Evolutionary conservation across 495 filamentous ascomycete genomes (phyloP).

Genomic region (Xylaria palmicola): DNA sequence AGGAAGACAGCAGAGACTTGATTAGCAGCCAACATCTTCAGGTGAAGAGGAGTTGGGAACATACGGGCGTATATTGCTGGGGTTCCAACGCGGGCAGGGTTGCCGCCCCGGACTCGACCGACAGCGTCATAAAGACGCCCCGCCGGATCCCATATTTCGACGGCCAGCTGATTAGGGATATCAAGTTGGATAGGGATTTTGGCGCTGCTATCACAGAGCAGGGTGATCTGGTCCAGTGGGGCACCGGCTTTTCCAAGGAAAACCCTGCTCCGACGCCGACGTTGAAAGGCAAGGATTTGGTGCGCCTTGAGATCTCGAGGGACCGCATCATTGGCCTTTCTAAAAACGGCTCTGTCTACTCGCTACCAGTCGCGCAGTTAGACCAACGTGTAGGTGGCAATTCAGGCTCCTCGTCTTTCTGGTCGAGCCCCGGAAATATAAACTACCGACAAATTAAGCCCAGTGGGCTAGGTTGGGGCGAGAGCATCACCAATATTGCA

Average conservation of each 20-base stretch:
- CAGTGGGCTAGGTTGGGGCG: slow-evolving; percentile 62
- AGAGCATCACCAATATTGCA: slow-evolving; percentile 70
- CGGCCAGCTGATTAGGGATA: slow-evolving; percentile 76
- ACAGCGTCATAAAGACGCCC: slow-evolving; percentile 73
- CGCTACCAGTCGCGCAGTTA: slow-evolving; percentile 69
- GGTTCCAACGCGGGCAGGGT: slow-evolving; percentile 85
- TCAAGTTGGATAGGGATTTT: slow-evolving; percentile 80
- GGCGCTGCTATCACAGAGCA: slow-evolving; percentile 88
- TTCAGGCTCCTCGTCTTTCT: slow-evolving; percentile 59
- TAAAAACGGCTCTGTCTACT: slow-evolving; percentile 79
- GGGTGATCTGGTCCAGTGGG: slow-evolving; percentile 93
- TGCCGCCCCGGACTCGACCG: slow-evolving; percentile 78
- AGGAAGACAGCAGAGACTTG: slow-evolving; percentile 68
- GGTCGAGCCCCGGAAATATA: slow-evolving; percentile 52
- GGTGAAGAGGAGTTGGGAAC: slow-evolving; percentile 83
- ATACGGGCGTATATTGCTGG: slow-evolving; percentile 91
- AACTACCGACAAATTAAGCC: slow-evolving; percentile 74
- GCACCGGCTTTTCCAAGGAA: slow-evolving; percentile 62
- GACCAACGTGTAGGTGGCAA: slow-evolving; percentile 69
- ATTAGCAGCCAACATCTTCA: slow-evolving; percentile 78
- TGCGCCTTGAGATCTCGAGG: slow-evolving; percentile 66
- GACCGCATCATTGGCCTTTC: slow-evolving; percentile 83
- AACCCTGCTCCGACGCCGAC: slow-evolving; percentile 61
- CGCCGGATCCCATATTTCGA: slow-evolving; percentile 81
- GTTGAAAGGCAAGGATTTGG: slow-evolving; percentile 76